Evolutionary conservation across 192 early-diverging fungal genomes (phyloP), one percentile per base, ranked within the genome.

Genomic region (Dissophora ornata): DNA sequence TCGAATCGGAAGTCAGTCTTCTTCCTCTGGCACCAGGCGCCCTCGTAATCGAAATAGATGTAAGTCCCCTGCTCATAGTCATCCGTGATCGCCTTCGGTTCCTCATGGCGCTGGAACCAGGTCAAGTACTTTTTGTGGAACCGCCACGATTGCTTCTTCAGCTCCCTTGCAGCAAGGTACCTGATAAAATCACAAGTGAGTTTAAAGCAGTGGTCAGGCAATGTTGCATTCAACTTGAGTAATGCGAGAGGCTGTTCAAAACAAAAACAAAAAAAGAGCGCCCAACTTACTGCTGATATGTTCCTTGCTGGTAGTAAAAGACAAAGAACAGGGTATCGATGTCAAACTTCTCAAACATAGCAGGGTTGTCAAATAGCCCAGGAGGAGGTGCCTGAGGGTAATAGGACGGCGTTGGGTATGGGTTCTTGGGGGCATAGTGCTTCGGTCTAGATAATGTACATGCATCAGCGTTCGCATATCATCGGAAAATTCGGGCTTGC

Each of bases 51-150:
- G 85, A 99, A 99, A 82, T 98, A 98, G 29, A 97, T 90, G 71
- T 99, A 99, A 16, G 97, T 96, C 25, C 97, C 97, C 79, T 94
- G 92, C 80, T 99, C 97, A 82, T 93, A 99, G 70, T 97, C 94
- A 62, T 97, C 96, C 7, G 94, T 98, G 49, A 97, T 96, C 7
- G 88, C 88, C 79, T 91, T 93, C 45, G 97, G 97, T 80, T 99
- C 95, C 66, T 98, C 95, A 73, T 93, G 94, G 29, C 97, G 89
- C 82, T 99, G 97, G 84, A 99, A 98, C 97, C 97, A 99, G 40
- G 97, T 97, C 52, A 92, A 71, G 69, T 95, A 97, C 85, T 97
- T 95, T 82, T 97, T 99, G 79, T 99, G 97, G 83, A 97, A 99
- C 54, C 97, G 87, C 97, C 97, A 99, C 25, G 92, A 94, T 62